phyloP scores from a whole-genome alignment of 2,329 filamentous ascomycete genomes.

The Ophiostoma australiae region DNA sequence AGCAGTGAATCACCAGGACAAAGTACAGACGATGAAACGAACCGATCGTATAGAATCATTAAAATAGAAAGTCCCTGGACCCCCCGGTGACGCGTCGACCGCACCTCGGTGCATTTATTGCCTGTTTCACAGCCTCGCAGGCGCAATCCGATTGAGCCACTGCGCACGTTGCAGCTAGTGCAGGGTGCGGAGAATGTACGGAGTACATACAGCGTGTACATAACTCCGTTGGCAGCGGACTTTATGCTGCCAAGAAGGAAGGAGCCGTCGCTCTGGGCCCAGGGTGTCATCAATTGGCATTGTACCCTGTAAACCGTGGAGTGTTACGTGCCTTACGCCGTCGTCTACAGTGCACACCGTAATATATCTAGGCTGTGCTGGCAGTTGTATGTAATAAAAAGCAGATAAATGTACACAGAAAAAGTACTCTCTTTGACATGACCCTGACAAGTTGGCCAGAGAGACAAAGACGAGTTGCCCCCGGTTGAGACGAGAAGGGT shows the following conservation, averaged over 20 bases:
- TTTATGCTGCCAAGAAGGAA: constrained; percentile 5
- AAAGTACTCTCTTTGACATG: no score
- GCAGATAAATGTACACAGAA: no score
- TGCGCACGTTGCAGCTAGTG: background rate
- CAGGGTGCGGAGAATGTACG: no score
- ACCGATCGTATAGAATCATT: no score
- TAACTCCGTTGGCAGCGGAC: background rate
- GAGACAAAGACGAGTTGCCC: no score
- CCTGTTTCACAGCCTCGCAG: background rate
- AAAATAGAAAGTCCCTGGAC: no score
- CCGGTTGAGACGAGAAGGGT: no score
- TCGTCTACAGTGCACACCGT: background rate
- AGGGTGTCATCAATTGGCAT: background rate
- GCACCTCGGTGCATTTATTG: background rate
- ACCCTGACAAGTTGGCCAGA: no score
- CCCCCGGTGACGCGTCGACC: background rate
- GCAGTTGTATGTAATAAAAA: background rate
- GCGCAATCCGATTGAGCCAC: background rate
- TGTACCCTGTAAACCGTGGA: background rate
- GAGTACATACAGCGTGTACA: background rate
- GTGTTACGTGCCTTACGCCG: background rate
- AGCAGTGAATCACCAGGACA: background rate
- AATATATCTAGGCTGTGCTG: background rate
- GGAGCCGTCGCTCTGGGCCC: background rate
- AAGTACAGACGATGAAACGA: no score